phyloP scores from a whole-genome alignment of 1,284 basidiomycete species.

The Gomphus bonarii region DNA sequence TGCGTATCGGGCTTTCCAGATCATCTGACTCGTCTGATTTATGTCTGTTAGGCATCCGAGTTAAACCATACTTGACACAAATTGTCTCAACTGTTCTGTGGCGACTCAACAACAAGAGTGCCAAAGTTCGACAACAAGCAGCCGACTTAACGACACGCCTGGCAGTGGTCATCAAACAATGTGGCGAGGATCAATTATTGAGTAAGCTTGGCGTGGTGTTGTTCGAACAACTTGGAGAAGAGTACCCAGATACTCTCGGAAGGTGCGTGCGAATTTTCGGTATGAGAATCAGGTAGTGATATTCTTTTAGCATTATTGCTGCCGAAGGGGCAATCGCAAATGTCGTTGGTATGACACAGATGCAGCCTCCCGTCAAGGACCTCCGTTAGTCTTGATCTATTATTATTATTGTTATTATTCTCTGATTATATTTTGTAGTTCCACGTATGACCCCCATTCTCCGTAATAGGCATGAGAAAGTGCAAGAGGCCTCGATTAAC shows the following conservation, averaged over 20 bases:
- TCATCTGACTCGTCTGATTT: background rate
- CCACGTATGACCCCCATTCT: constrained; percentile 99
- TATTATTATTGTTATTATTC: constrained; percentile 9
- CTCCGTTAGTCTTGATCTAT: constrained; percentile 62
- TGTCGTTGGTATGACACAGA: constrained; percentile 99
- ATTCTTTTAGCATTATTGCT: constrained; percentile 78
- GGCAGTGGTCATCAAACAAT: constrained; percentile 97
- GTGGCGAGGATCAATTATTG: constrained; percentile 90
- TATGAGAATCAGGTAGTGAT: background rate
- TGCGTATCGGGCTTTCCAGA: constrained; percentile 15
- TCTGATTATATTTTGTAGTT: constrained; percentile 37
- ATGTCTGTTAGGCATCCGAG: constrained; percentile 65
- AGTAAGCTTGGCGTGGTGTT: constrained; percentile 96
- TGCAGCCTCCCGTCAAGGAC: constrained; percentile 99
- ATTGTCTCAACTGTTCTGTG: constrained; percentile 99
- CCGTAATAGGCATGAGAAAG: constrained; percentile 98
- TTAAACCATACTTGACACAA: constrained; percentile 97
- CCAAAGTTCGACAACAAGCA: constrained; percentile 97
- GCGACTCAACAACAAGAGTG: constrained; percentile 99
- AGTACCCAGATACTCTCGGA: constrained; percentile 97
- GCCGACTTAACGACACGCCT: constrained; percentile 93
- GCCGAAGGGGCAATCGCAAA: constrained; percentile 98
- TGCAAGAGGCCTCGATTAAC: constrained; percentile 99
- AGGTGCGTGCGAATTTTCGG: constrained; percentile 24
- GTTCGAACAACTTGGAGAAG: constrained; percentile 98